phyloP scores from a whole-genome alignment of 2,329 filamentous ascomycete genomes.

The Fusarium napiforme region DNA sequence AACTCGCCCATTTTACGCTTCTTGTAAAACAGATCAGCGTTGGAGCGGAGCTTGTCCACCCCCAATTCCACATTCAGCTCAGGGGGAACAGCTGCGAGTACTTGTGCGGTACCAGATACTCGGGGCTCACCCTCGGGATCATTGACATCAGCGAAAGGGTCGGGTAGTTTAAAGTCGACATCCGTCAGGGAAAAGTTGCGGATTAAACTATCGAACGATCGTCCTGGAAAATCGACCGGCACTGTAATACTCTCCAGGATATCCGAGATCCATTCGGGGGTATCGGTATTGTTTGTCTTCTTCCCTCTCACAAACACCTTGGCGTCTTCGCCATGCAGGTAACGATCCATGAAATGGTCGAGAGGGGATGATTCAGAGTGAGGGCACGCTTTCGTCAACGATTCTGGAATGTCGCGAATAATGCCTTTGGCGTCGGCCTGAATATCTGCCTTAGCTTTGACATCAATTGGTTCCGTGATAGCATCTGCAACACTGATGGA shows the following conservation, averaged over 20 bases:
- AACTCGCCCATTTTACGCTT: conserved; percentile 82
- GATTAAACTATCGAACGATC: conserved; percentile 83
- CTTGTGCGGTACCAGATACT: conserved; percentile 85
- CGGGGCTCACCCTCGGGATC: conserved; percentile 78
- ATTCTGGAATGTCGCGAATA: conserved; percentile 77
- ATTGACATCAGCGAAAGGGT: conserved; percentile 79
- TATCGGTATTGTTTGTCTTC: conserved; percentile 70
- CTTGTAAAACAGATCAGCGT: conserved; percentile 83
- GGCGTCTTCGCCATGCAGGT: conserved; percentile 82
- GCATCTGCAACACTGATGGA: conserved; percentile 84
- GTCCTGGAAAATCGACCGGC: conserved; percentile 85
- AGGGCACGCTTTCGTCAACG: conserved; percentile 79
- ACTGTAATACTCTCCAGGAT: conserved; percentile 84
- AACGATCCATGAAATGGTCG: conserved; percentile 82
- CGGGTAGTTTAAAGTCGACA: conserved; percentile 86
- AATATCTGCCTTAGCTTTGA: conserved; percentile 76
- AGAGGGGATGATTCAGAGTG: conserved; percentile 82
- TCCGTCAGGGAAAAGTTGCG: conserved; percentile 88
- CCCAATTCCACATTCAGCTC: conserved; percentile 89
- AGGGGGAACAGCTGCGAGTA: conserved; percentile 80
- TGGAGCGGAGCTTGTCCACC: conserved; percentile 79
- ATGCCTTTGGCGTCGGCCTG: conserved; percentile 76
- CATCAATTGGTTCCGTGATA: conserved; percentile 71
- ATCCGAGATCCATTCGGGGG: conserved; percentile 84
- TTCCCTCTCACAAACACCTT: conserved; percentile 87